Evolutionary conservation across 1,284 basidiomycete species (phyloP).

Genomic region (Trametes polyzona): DNA sequence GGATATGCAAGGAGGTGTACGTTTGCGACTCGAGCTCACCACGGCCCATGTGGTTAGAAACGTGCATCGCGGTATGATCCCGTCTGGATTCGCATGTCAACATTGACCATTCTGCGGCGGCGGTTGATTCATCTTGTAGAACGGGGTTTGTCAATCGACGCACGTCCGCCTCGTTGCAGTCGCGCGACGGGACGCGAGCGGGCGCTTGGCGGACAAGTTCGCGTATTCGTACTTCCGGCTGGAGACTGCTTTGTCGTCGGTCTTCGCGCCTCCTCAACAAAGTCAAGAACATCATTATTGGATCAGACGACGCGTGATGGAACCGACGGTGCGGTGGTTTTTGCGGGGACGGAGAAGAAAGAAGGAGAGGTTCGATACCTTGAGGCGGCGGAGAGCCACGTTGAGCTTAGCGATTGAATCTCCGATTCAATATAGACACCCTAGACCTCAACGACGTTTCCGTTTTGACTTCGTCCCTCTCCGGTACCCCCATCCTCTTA

Average conservation of each 20-base stretch:
- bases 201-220: not conserved
- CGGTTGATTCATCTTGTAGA: not conserved
- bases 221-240: not conserved
- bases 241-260: not conserved
- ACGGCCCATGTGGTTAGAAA: too few species aligned
- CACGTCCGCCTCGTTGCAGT: not conserved
- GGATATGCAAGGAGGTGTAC: not conserved
- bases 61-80: too few species aligned
- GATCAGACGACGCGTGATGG: not conserved
- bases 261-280: not conserved
- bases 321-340: not conserved
- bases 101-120: not conserved
- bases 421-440: constrained; percentile 32
- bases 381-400: constrained; percentile 19
- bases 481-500: constrained; percentile 34
- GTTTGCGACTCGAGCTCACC: too few species aligned
- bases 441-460: constrained; percentile 33
- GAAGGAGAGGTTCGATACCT: constrained; percentile 5
- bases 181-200: not conserved
- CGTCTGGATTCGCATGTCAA: too few species aligned
- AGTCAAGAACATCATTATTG: not conserved
- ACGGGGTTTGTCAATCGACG: not conserved
- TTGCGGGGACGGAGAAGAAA: constrained; percentile 1
- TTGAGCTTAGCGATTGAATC: constrained; percentile 26
- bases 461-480: constrained; percentile 36